Conservation (phyloP, 192 early-diverging fungal species). For the Podila epicladia region DNA sequence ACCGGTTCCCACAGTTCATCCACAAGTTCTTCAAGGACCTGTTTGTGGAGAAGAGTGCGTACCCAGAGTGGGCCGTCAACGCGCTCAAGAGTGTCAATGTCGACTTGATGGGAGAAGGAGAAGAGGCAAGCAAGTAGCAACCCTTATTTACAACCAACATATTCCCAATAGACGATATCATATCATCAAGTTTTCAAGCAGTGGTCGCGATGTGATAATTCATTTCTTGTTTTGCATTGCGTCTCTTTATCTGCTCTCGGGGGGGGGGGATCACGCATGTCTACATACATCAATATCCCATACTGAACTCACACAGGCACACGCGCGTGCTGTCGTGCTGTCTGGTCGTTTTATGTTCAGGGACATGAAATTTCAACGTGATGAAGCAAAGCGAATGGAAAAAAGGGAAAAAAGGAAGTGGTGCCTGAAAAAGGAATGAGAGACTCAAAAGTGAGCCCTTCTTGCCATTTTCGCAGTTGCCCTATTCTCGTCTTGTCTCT, state of each 20-base stretch:
- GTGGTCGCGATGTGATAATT: too few species aligned
- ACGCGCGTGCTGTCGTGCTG: too few species aligned
- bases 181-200: too few species aligned
- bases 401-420: too few species aligned
- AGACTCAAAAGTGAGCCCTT: neutral
- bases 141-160: too few species aligned
- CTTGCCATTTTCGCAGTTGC: neutral
- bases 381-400: neutral
- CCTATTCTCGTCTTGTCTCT: neutral
- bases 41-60: constrained; percentile 68
- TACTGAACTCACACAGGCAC: too few species aligned
- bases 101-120: constrained; percentile 54
- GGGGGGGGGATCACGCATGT: too few species aligned
- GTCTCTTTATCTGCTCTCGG: too few species aligned
- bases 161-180: too few species aligned
- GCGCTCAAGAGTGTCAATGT: constrained; percentile 76
- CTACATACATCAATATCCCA: too few species aligned
- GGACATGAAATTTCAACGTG: neutral
- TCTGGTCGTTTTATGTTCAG: too few species aligned
- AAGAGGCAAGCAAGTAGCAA: neutral
- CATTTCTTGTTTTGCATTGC: too few species aligned
- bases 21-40: constrained; percentile 73
- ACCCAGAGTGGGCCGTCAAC: constrained; percentile 79
- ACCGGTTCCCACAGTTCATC: constrained; percentile 75
- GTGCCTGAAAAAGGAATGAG: neutral